Percentiles rank a stretch among this genome's conserved stretches.
phyloP scores from a whole-genome alignment of 768 basidiomycete species.

The Collybia mongolica region DNA sequence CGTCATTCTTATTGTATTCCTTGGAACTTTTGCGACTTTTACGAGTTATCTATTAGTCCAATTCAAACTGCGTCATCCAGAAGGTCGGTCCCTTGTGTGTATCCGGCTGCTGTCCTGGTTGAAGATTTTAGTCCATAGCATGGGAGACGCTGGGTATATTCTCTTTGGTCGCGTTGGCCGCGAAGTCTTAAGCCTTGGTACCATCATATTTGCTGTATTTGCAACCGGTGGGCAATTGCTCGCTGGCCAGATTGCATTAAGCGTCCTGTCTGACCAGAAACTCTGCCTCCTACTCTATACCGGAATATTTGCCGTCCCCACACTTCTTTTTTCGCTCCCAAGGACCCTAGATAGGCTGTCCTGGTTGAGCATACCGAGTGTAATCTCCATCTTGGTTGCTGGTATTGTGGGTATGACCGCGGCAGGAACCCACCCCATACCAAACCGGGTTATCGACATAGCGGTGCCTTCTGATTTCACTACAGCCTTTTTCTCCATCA shows the following conservation, averaged over 20 bases:
- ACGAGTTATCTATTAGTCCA: constrained; percentile 54
- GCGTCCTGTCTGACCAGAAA: constrained; percentile 44
- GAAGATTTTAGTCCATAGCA: constrained; percentile 3
- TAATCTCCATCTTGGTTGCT: constrained; percentile 38
- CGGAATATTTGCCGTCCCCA: constrained; percentile 43
- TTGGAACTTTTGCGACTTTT: constrained; percentile 48
- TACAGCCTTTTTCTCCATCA: constrained; percentile 51
- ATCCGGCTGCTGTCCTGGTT: neutral
- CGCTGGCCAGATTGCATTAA: constrained; percentile 52
- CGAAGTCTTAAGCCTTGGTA: constrained; percentile 44
- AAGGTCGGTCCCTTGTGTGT: constrained; percentile 51
- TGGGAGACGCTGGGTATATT: constrained; percentile 52
- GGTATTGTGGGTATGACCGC: constrained; percentile 52
- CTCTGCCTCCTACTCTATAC: constrained; percentile 45
- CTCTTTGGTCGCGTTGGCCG: constrained; percentile 46
- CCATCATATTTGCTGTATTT: constrained; percentile 51
- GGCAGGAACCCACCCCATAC: constrained; percentile 43
- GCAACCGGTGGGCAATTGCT: constrained; percentile 45
- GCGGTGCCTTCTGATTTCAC: constrained; percentile 40
- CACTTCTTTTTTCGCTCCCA: constrained; percentile 41
- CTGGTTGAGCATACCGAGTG: constrained; percentile 47
- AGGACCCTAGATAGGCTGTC: constrained; percentile 44
- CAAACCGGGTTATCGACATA: constrained; percentile 34
- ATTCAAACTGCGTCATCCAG: constrained; percentile 55
- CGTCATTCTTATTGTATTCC: constrained; percentile 50